phyloP scores from a whole-genome alignment of 345 rosid species.

The Salix purpurea region DNA sequence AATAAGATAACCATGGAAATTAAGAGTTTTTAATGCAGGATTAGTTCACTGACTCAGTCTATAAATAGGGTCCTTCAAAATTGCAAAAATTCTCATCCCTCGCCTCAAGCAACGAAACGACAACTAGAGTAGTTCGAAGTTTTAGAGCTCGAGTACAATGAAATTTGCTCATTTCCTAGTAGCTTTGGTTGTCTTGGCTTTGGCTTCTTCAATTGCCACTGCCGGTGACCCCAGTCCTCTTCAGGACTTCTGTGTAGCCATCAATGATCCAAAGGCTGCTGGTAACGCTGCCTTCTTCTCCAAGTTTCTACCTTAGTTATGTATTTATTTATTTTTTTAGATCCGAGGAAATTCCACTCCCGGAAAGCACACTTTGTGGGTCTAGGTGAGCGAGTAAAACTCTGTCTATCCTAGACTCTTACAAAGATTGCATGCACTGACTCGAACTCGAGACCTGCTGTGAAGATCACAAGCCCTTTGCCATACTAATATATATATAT shows the following conservation, averaged over 20 bases:
- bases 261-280: background rate
- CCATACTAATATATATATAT: too few relatives aligned
- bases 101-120: background rate
- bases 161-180: background rate
- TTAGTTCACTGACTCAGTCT: background rate
- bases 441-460: too few relatives aligned
- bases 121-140: background rate
- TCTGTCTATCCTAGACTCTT: too few relatives aligned
- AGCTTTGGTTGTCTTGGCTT: background rate
- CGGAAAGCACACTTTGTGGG: too few relatives aligned
- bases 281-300: background rate
- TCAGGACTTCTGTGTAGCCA: slow-evolving; percentile 14
- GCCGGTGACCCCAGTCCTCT: slow-evolving; percentile 18
- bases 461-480: too few relatives aligned
- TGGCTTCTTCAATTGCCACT: background rate
- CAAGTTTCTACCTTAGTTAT: too few relatives aligned
- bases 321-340: too few relatives aligned
- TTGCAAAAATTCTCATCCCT: background rate
- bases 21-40: background rate
- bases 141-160: background rate
- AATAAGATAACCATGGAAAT: background rate
- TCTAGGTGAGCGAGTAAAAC: too few relatives aligned
- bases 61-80: background rate
- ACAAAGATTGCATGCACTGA: too few relatives aligned
- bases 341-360: too few relatives aligned